Evolutionary conservation across 2,329 filamentous ascomycete species (phyloP).

Genomic region (Colletotrichum neosansevieriae): DNA sequence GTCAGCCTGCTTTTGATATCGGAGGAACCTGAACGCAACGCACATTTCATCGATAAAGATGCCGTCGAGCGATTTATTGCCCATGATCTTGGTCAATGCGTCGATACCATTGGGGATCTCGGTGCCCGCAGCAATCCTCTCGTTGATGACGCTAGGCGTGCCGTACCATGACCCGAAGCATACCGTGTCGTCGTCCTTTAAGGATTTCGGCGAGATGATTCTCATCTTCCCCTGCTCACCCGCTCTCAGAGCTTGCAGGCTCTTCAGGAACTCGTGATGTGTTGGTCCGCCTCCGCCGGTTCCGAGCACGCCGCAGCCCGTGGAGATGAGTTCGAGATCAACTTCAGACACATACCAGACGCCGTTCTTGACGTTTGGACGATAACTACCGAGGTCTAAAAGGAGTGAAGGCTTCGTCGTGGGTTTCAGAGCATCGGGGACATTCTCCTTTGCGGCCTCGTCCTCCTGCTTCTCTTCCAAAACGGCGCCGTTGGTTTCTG

Average conservation of each 20-base stretch:
- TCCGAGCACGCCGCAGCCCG: slow-evolving; percentile 44
- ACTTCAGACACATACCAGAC: slow-evolving; percentile 42
- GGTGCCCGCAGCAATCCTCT: slow-evolving; percentile 45
- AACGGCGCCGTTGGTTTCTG: slow-evolving; percentile 35
- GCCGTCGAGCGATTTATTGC: slow-evolving; percentile 49
- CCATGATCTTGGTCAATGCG: slow-evolving; percentile 49
- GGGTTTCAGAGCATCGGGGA: slow-evolving; percentile 46
- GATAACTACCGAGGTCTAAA: slow-evolving; percentile 46
- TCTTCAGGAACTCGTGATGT: slow-evolving; percentile 42
- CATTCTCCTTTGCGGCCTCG: slow-evolving; percentile 44
- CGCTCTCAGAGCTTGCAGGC: slow-evolving; percentile 40
- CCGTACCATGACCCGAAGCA: slow-evolving; percentile 61
- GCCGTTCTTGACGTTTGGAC: slow-evolving; percentile 23
- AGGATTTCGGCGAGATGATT: slow-evolving; percentile 52
- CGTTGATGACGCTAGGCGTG: slow-evolving; percentile 51
- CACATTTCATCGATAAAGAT: slow-evolving; percentile 55
- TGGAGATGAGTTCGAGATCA: slow-evolving; percentile 43
- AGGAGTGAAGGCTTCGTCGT: slow-evolving; percentile 48
- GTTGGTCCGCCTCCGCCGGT: slow-evolving; percentile 43
- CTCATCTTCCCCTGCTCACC: slow-evolving; percentile 41
- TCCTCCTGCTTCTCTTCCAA: slow-evolving; percentile 41
- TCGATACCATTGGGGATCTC: slow-evolving; percentile 54
- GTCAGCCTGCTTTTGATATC: slow-evolving; percentile 15
- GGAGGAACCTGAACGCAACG: slow-evolving; percentile 39
- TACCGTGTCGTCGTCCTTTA: slow-evolving; percentile 54